Conservation (phyloP, 1,284 basidiomycete species). For the Ceratobasidium sp. region DNA sequence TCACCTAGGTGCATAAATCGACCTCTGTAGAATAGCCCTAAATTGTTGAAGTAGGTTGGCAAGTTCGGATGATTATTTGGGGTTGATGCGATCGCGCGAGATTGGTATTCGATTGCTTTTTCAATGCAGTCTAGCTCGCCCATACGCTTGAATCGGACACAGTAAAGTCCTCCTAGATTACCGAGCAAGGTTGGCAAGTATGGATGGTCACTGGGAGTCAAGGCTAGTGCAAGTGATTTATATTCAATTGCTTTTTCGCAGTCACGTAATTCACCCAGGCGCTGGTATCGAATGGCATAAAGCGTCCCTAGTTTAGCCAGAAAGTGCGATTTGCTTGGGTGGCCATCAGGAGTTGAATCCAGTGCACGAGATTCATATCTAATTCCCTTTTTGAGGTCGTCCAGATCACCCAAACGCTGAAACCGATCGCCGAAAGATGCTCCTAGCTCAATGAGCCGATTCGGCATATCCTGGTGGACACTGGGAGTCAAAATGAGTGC, state of each 20-base stretch:
- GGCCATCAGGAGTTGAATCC: neutral
- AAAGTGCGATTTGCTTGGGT: neutral
- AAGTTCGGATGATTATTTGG: neutral
- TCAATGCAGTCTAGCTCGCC: neutral
- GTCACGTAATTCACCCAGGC: neutral
- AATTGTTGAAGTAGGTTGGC: neutral
- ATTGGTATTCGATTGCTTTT: neutral
- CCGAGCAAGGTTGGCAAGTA: neutral
- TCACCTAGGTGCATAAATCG: conserved; percentile 14
- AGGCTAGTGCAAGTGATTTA: neutral
- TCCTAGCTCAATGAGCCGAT: neutral
- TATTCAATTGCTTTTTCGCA: neutral
- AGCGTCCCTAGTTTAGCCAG: neutral
- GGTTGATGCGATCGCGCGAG: neutral
- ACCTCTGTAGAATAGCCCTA: neutral
- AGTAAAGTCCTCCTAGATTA: neutral
- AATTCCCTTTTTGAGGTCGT: neutral
- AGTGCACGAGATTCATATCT: neutral
- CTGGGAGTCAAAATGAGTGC: neutral
- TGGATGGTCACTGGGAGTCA: neutral
- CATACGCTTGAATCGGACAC: neutral
- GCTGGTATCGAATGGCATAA: neutral
- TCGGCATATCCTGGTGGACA: neutral
- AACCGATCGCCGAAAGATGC: neutral
- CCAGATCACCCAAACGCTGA: neutral